Conservation (phyloP, 106 monocot genomes). For the Dendrobium officinale region DNA sequence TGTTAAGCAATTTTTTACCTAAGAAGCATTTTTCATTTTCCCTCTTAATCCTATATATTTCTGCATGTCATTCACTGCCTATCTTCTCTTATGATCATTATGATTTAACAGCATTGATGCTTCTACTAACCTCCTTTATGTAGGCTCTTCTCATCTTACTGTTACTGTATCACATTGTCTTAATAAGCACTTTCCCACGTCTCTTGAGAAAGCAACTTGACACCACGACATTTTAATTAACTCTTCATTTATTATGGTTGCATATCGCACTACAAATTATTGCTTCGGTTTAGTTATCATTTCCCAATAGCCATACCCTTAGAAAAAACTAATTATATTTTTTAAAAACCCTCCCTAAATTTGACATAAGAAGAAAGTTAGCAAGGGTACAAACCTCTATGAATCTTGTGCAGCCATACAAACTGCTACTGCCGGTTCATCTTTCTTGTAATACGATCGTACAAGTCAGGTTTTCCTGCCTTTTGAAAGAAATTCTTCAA, state of each 20-base stretch:
- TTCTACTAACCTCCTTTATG: neutral
- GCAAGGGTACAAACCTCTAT: slow-evolving; percentile 6
- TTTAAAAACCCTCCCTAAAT: neutral
- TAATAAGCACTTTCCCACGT: neutral
- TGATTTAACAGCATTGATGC: neutral
- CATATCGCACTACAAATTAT: neutral
- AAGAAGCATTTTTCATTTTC: neutral
- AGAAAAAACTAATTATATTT: neutral
- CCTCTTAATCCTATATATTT: neutral
- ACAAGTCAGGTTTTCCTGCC: slow-evolving; percentile 30
- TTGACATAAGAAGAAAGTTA: neutral
- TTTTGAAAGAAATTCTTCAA: slow-evolving; percentile 42
- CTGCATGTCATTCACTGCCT: neutral
- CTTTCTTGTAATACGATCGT: slow-evolving; percentile 39
- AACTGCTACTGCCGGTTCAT: slow-evolving; percentile 14
- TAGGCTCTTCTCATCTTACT: neutral
- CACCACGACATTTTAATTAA: neutral
- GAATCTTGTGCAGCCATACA: neutral
- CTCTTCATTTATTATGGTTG: neutral
- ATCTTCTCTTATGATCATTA: neutral
- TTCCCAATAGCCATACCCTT: neutral
- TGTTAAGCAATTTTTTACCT: neutral
- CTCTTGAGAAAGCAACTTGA: neutral
- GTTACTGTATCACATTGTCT: neutral
- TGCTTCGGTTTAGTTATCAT: neutral